phyloP scores from a whole-genome alignment of 176 grass and related monocot genomes.

The Eleusine coracana region DNA sequence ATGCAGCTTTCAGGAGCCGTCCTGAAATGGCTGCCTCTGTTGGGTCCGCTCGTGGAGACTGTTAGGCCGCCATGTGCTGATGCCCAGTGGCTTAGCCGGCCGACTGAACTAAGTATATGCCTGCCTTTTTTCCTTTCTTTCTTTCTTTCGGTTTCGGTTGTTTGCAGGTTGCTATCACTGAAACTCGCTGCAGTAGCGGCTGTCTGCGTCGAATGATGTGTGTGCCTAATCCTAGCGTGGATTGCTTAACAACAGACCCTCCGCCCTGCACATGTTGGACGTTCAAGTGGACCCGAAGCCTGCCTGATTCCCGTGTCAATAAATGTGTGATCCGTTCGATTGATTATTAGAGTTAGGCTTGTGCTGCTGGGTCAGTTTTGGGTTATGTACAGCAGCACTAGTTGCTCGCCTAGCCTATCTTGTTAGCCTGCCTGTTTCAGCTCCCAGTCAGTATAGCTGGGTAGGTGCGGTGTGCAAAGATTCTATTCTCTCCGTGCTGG shows the following conservation, averaged over 20 bases:
- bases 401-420: not conserved
- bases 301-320: not conserved
- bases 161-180: slow-evolving; percentile 37
- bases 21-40: not conserved
- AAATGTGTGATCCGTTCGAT: not conserved
- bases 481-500: slow-evolving; percentile 22
- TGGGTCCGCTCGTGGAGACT: slow-evolving; percentile 17
- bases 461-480: slow-evolving; percentile 5
- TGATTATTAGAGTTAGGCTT: slow-evolving; percentile 9
- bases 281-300: not conserved
- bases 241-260: slow-evolving; percentile 29
- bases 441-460: not conserved
- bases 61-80: slow-evolving; percentile 40
- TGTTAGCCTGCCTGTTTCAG: not conserved
- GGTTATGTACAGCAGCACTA: slow-evolving; percentile 15
- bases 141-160: slow-evolving; percentile 33
- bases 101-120: slow-evolving; percentile 9
- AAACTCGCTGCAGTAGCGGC: slow-evolving; percentile 1
- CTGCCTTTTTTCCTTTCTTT: no score
- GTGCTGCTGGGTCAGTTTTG: slow-evolving; percentile 29
- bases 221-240: slow-evolving; percentile 14
- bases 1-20: slow-evolving; percentile 4
- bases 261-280: slow-evolving; percentile 17
- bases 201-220: slow-evolving; percentile 41
- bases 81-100: slow-evolving; percentile 31